phyloP scores from a whole-genome alignment of 345 rosid species.

The Hibiscus syriacus region DNA sequence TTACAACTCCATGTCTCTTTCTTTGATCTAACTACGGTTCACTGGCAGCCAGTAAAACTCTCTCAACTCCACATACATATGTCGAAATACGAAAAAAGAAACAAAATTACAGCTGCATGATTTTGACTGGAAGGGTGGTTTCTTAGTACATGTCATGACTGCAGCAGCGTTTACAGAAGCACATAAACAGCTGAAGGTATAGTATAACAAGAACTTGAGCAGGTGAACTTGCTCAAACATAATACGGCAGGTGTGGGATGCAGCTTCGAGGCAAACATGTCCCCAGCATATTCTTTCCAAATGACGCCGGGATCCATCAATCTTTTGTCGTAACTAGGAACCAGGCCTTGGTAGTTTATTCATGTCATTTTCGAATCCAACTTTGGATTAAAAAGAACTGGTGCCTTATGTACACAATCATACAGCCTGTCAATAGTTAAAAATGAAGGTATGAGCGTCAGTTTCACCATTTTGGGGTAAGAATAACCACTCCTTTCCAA shows the following conservation, averaged over 20 bases:
- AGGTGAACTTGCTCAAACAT: background rate
- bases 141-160: constrained; percentile 5
- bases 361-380: constrained; percentile 21
- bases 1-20: constrained; percentile 1
- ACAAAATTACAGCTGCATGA: constrained; percentile 15
- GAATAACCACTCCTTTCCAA: constrained; percentile 15
- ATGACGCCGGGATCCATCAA: constrained; percentile 12
- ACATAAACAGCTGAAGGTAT: background rate
- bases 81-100: background rate
- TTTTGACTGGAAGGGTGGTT: background rate
- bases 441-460: constrained; percentile 1
- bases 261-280: no score
- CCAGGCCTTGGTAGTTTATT: constrained; percentile 19
- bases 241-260: constrained; percentile 6
- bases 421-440: constrained; percentile 20
- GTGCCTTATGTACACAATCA: constrained; percentile 24
- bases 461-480: constrained; percentile 18
- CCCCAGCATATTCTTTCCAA: constrained; percentile 8
- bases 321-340: background rate
- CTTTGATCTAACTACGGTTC: background rate
- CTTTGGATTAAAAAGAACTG: background rate
- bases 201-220: background rate
- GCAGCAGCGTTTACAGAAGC: background rate
- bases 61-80: constrained; percentile 14
- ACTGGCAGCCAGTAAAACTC: constrained; percentile 1